phyloP scores from a whole-genome alignment of 768 basidiomycete species.

The Pisolithus albus region DNA sequence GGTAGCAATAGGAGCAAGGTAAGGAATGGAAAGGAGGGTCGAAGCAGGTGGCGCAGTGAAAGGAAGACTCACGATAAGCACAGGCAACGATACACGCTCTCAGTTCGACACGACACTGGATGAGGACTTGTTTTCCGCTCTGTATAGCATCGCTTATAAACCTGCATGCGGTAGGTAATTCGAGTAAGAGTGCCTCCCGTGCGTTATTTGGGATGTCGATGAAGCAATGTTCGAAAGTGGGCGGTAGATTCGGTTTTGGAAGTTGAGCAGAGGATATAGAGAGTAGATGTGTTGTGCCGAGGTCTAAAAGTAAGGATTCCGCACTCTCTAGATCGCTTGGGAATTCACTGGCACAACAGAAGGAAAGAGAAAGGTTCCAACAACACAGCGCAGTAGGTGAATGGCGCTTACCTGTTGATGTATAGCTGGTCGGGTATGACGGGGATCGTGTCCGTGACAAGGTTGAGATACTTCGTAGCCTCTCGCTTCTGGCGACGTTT shows the following conservation, averaged over 20 bases:
- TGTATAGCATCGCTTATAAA: slow-evolving; percentile 40
- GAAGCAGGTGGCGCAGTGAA: neutral
- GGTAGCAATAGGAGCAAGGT: too few relatives aligned
- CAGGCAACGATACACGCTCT: slow-evolving; percentile 47
- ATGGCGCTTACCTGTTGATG: slow-evolving; percentile 39
- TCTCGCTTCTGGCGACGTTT: slow-evolving; percentile 48
- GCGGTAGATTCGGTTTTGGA: slow-evolving; percentile 25
- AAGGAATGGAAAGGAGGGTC: too few relatives aligned
- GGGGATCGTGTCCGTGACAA: slow-evolving; percentile 44
- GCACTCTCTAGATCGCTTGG: slow-evolving; percentile 46
- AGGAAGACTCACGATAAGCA: slow-evolving; percentile 40
- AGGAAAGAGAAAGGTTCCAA: neutral
- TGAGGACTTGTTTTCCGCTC: slow-evolving; percentile 41
- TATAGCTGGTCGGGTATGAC: slow-evolving; percentile 45
- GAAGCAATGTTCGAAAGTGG: slow-evolving; percentile 33
- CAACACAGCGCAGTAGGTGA: neutral
- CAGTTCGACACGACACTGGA: slow-evolving; percentile 48
- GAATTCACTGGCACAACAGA: slow-evolving; percentile 39
- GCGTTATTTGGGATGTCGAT: slow-evolving; percentile 35
- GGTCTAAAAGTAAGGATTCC: slow-evolving; percentile 42
- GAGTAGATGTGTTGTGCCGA: slow-evolving; percentile 48
- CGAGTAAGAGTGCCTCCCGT: slow-evolving; percentile 37
- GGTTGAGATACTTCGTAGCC: slow-evolving; percentile 46
- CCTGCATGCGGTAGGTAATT: slow-evolving; percentile 39
- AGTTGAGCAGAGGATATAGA: slow-evolving; percentile 49